These are phyloP conservation scores for Lantana camara DNA, from an alignment of 257 asterid genomes.

Conservation along the genomic window DNA sequence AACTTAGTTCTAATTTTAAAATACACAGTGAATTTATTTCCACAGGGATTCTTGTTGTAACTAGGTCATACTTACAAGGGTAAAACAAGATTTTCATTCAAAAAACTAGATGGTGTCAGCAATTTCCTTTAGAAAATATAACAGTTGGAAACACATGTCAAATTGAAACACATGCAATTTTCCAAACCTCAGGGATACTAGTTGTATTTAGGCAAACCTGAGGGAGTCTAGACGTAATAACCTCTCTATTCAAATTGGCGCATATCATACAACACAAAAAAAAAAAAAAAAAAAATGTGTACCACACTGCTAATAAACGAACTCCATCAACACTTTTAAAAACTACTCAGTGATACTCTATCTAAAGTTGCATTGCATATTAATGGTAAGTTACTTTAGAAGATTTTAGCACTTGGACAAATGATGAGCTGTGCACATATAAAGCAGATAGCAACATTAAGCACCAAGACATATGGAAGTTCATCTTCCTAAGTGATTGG, in stretches of 20 bases:
- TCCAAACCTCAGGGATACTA: too few species aligned
- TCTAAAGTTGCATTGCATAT: background rate
- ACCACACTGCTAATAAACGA: background rate
- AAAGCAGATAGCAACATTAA: slow-evolving; percentile 25
- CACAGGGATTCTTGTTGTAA: too few species aligned
- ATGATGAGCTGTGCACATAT: slow-evolving; percentile 3
- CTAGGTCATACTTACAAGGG: too few species aligned
- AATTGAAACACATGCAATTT: too few species aligned
- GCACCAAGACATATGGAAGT: slow-evolving; percentile 14
- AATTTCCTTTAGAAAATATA: too few species aligned
- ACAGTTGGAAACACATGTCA: too few species aligned
- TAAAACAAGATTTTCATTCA: too few species aligned
- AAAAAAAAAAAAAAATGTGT: background rate
- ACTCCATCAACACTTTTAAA: background rate
- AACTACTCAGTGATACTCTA: background rate
- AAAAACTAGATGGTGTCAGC: too few species aligned
- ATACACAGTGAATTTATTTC: too few species aligned
- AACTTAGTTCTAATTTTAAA: too few species aligned
- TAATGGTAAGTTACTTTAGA: slow-evolving; percentile 13
- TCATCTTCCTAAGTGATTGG: slow-evolving; percentile 15
- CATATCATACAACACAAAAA: slow-evolving; percentile 4
- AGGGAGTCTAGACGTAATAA: too few species aligned
- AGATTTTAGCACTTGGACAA: slow-evolving; percentile 6
- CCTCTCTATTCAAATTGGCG: slow-evolving; percentile 3
- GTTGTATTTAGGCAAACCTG: too few species aligned